Conservation (phyloP, 768 basidiomycete genomes). For the Suillus occidentalis region DNA sequence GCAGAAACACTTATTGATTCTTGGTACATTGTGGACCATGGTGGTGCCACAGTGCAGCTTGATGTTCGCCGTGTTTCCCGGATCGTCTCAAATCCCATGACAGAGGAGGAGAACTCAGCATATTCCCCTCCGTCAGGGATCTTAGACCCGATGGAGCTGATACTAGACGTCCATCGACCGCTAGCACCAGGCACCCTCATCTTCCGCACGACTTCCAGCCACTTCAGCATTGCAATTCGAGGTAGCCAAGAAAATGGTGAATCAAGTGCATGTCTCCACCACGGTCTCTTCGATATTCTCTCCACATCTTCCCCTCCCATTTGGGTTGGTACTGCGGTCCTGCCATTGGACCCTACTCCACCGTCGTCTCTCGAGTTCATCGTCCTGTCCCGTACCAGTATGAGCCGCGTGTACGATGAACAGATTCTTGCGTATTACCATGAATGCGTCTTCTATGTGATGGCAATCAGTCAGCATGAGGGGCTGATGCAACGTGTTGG, state of each 20-base stretch:
- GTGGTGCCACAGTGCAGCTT: constrained; percentile 5
- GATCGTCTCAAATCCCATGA: neutral
- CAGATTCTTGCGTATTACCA: neutral
- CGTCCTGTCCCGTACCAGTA: constrained; percentile 18
- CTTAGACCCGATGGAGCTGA: neutral
- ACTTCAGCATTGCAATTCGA: neutral
- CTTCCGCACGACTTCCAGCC: neutral
- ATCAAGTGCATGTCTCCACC: neutral
- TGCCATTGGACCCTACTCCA: neutral
- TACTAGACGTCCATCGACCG: neutral
- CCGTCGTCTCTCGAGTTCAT: constrained; percentile 17
- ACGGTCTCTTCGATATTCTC: neutral
- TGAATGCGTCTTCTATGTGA: constrained; percentile 23
- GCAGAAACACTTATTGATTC: constrained; percentile 17
- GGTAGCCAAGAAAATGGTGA: neutral
- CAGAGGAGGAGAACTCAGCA: neutral
- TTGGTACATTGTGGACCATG: neutral
- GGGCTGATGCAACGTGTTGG: neutral
- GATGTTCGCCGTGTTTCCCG: constrained; percentile 8
- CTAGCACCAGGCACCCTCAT: neutral
- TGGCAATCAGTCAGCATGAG: constrained; percentile 15
- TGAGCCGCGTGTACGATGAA: constrained; percentile 13
- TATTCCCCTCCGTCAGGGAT: neutral
- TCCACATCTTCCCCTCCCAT: neutral
- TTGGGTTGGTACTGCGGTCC: neutral